phyloP scores from a whole-genome alignment of 768 basidiomycete species.

The Lentinula sp. region DNA sequence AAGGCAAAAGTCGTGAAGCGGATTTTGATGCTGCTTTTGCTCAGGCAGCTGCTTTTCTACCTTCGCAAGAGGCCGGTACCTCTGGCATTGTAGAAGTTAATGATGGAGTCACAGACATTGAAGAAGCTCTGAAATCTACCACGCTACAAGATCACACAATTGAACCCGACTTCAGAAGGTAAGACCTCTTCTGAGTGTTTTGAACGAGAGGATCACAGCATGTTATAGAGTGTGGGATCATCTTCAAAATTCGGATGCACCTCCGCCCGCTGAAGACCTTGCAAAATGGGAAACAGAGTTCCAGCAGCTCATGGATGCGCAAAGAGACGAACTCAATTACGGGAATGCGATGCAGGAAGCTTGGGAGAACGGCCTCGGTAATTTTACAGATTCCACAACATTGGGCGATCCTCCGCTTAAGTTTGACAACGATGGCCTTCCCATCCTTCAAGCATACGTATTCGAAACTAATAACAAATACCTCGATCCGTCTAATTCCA shows the following conservation, averaged over 20 bases:
- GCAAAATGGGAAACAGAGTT: constrained; percentile 83
- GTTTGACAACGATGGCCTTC: constrained; percentile 72
- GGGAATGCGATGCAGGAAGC: constrained; percentile 54
- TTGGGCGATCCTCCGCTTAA: constrained; percentile 28
- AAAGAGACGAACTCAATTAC: constrained; percentile 64
- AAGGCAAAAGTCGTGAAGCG: constrained; percentile 72
- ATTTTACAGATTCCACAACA: constrained; percentile 26
- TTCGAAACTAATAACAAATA: constrained; percentile 78
- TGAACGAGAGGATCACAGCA: neutral
- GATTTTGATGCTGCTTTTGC: constrained; percentile 88
- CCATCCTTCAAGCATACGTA: constrained; percentile 61
- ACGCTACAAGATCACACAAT: constrained; percentile 22
- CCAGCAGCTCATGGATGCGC: constrained; percentile 65
- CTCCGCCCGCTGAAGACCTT: constrained; percentile 56
- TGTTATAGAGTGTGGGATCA: constrained; percentile 54
- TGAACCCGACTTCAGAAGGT: constrained; percentile 49
- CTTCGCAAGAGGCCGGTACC: constrained; percentile 29
- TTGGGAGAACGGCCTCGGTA: constrained; percentile 54
- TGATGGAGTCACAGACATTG: constrained; percentile 30
- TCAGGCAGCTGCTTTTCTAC: constrained; percentile 51
- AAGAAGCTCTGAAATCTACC: constrained; percentile 29
- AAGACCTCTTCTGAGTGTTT: neutral
- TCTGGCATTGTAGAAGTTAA: constrained; percentile 53
- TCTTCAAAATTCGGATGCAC: constrained; percentile 50
- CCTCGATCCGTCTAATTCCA: constrained; percentile 41